Base-by-base conservation (phyloP, 1,139 yeast species). In the Debaryomyces fabryi region DNA sequence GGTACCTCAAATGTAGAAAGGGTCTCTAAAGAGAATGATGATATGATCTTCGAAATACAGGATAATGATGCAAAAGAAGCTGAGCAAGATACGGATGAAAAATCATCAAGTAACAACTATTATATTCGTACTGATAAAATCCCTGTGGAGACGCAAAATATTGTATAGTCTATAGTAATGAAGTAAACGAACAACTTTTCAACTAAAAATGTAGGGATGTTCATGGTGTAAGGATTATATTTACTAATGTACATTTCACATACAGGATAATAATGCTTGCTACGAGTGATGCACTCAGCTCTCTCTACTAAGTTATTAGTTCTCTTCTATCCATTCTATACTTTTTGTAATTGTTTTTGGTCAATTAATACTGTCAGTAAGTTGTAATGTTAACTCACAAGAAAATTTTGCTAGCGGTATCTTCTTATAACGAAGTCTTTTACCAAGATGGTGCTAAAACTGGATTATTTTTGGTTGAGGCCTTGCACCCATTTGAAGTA, bases 401-500 rank as follows among this genome's bases (percentile, higher is more conserved):
- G 60, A 76, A 70, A 60, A 86, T 67, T 40, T 61, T 81, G 39
- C 59, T 83, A 47, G 85, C 83, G 16, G 61, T 82, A 43, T 73
- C 86, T 27, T 71, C 80, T 12, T 73, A 74, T 65, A 50, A 74
- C 59, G 82, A 65, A 23, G 64, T 58, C n/a, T 81, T 83, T 68
- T 81, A 81, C 61, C 67, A 64, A 1, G 83, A 82, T 54, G 86
- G 86, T 23, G 54, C 67, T 45, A 78, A 75, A 52, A 79, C 87
- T 10, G 88, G 88, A 40, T 67, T 80, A 16, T 83, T 72, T 65
- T 72, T 73, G 55, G 62, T 73, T 10, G 88, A 83, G 63, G 86
- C 81, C 10, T 62, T 74, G 42, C 86, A 83, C 58, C 86, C 88
- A 39, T 82, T 64, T 59, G 62, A 76, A 48, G 76, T 62, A 4